These are phyloP conservation scores for Crassisporium funariophilum DNA, from an alignment of 768 basidiomycete genomes.

Conservation along the genomic window DNA sequence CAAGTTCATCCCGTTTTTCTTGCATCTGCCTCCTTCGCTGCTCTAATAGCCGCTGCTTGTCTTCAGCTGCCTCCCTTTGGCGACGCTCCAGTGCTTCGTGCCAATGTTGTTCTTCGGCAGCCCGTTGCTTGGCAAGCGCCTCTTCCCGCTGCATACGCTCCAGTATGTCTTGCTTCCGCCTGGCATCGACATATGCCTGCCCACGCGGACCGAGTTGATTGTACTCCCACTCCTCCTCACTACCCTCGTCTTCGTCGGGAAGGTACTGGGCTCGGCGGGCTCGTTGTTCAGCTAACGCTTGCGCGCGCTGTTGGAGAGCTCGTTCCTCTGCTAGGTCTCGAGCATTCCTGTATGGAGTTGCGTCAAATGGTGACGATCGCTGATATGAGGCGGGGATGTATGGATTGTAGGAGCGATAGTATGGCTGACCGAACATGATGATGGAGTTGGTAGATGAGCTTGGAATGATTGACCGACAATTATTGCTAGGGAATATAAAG, in stretches of 20 bases:
- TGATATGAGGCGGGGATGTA: slow-evolving; percentile 28
- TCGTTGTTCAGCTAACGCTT: slow-evolving; percentile 35
- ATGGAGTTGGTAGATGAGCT: background rate
- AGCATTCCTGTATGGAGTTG: slow-evolving; percentile 3
- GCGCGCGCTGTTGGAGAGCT: slow-evolving; percentile 16
- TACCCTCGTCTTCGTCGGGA: slow-evolving; percentile 39
- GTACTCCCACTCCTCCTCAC: slow-evolving; percentile 32
- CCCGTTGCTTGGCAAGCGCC: slow-evolving; percentile 20
- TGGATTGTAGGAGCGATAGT: slow-evolving; percentile 26
- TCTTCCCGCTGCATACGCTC: slow-evolving; percentile 27
- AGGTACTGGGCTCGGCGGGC: slow-evolving; percentile 41
- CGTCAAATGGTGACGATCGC: slow-evolving; percentile 9
- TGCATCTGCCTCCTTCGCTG: slow-evolving; percentile 20
- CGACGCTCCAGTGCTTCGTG: slow-evolving; percentile 16
- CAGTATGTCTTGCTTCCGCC: slow-evolving; percentile 27
- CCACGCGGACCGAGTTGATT: slow-evolving; percentile 31
- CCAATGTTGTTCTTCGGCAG: slow-evolving; percentile 16
- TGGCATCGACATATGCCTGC: slow-evolving; percentile 34
- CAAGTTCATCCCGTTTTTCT: slow-evolving; percentile 15
- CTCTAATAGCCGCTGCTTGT: slow-evolving; percentile 17
- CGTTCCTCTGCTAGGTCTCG: slow-evolving; percentile 20
- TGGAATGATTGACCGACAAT: slow-evolving; percentile 3
- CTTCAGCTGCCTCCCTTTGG: slow-evolving; percentile 19
- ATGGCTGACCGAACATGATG: slow-evolving; percentile 29
- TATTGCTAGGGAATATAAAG: slow-evolving; percentile 11